Base-by-base conservation (phyloP, 306 rosid genomes). In the Alnus glutinosa region DNA sequence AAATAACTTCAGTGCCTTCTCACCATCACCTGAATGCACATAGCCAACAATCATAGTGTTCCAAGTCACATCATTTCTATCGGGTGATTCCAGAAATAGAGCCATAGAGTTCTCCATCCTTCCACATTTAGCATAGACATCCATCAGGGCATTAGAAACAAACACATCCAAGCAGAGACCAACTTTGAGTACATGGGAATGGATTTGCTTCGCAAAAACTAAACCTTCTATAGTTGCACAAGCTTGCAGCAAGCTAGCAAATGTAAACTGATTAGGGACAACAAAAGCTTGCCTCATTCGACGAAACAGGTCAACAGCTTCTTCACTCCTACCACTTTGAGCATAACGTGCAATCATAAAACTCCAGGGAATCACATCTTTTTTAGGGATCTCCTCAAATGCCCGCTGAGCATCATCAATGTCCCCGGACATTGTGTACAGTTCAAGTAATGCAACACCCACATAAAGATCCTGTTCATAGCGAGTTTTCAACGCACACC, bases 61-160 rank as follows among this genome's bases (percentile, higher is more conserved):
- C 91, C 91, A 85, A 73, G 85, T 78, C 37, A 85, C 89, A 48
- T 79, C 79, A 79, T 83, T 88, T 77, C 68, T 83, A 44, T 85
- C 39, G 4, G 75, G 75, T 44, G 76, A 81, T 77, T 66, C 74
- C 72, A 66, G 58, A 70, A 88, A 88, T 9, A 88, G 55, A 73
- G 78, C 80, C 86, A 81, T 76, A 14, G 87, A 77, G 58, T 83
- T 75, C 30, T 57, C 87, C 55, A 88, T 81, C 71, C 66, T 74
- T 57, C 84, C 86, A 58, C 91, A 85, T 64, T 88, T 88, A 70
- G 87, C 83, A 80, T 85, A 88, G 71, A 82, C 83, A 79, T 78
- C 91, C 86, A 85, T 85, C 47, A 88, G 87, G 39, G 86, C 86
- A 81, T 88, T 88, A 59, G 84, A 80, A 32, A 88, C 89, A 63